Base-by-base conservation (phyloP, 164 flowering plant species). In the Macadamia tetraphylla region DNA sequence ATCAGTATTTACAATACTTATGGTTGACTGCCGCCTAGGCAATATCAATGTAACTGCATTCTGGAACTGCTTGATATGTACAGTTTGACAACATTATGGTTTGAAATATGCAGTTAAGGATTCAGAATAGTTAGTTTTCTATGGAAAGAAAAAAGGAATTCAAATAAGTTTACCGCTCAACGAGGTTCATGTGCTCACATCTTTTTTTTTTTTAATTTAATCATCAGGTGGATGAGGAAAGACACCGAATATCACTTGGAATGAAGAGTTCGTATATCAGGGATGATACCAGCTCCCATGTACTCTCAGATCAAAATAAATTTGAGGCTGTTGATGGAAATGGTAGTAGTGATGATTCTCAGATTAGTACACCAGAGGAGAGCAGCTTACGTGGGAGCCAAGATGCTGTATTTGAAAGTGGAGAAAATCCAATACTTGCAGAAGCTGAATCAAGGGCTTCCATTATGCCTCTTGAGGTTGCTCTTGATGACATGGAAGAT, bases 381-480 rank as follows among this genome's bases (percentile, higher is more conserved):
- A 61, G 57, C 59, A 49, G 65, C 68, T 31, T 70, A 14, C 32
- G 60, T 51, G 68, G 32, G 29, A 6, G 51, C 56, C 71, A 72
- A 49, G 74, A 52, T 43, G 10, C 63, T 63, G 79, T 74, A 44
- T 65, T 1, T 74, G 79, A 67, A 67, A 64, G 76, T 69, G 78
- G n/a, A 13, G 74, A 67, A 35, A 58, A 31, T 53, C 70, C 74
- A 9, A 66, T 74, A 77, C 78, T 84, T 74, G 77, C 80, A 18
- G 78, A 76, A 62, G 80, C 73, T 44, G 91, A 87, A 76, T 82
- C 91, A 51, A 85, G 97, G 80, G 94, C 91, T 62, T 83, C 79
- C 1, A 68, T 94, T 77, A 92, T 80, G 68, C 91, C 99, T n/a
- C 90, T 94, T 46, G 94, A 92, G 63, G 97, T 94, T 65, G 67